phyloP scores from a whole-genome alignment of 768 basidiomycete species.

The Lepiota brunneoincarnata region DNA sequence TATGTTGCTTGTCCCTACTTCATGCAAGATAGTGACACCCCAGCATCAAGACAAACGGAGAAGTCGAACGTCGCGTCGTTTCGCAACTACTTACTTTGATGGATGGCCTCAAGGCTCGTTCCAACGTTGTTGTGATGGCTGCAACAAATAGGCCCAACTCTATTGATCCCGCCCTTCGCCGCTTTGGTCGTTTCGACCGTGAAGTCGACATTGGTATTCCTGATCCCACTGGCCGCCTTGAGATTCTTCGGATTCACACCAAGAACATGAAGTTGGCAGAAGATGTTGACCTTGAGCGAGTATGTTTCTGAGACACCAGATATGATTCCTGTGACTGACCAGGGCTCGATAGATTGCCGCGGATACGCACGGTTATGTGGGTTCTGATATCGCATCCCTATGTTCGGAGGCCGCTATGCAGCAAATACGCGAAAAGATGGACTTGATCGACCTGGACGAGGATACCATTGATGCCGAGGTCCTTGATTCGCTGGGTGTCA shows the following conservation, averaged over 20 bases:
- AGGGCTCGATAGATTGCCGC: conserved; percentile 75
- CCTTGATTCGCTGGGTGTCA: conserved; percentile 96
- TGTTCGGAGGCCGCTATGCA: conserved; percentile 99
- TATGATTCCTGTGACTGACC: not conserved
- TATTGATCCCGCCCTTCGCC: conserved; percentile 96
- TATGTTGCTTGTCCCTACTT: conserved; percentile 22
- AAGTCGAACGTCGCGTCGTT: conserved; percentile 99
- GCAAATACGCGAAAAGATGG: conserved; percentile 99
- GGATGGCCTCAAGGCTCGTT: conserved; percentile 98
- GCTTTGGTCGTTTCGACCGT: conserved; percentile 98
- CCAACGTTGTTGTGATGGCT: conserved; percentile 99
- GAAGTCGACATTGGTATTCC: conserved; percentile 99
- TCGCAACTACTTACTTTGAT: conserved; percentile 98
- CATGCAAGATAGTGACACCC: not conserved
- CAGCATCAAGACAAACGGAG: conserved; percentile 83
- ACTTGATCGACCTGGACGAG: conserved; percentile 91
- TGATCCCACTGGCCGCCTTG: conserved; percentile 97
- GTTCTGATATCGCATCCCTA: conserved; percentile 94
- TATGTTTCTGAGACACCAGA: conserved; percentile 23
- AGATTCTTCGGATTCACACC: conserved; percentile 98
- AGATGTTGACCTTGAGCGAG: conserved; percentile 97
- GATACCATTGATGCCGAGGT: conserved; percentile 99
- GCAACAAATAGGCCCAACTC: conserved; percentile 99
- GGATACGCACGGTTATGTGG: conserved; percentile 99
- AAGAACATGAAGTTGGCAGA: conserved; percentile 99